A percentile compares a stretch with the other conserved stretches of the same genome.
These are phyloP conservation scores for Maudiozyma barnettii DNA, from an alignment of 805 yeast genomes.

Conservation along the genomic window DNA sequence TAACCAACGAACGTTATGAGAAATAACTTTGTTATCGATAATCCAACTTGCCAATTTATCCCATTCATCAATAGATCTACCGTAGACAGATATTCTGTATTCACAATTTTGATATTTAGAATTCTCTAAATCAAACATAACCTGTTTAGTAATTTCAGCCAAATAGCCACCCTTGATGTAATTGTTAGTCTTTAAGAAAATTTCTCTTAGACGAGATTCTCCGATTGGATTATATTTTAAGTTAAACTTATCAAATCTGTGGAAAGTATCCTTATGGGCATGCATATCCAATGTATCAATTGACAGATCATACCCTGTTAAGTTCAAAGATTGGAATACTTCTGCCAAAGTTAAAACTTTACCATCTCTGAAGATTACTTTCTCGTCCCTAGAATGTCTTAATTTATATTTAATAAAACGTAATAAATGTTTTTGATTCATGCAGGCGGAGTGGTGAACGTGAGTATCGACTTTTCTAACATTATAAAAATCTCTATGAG, in stretches of 20 bases:
- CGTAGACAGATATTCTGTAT: conserved; percentile 89
- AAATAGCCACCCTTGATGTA: conserved; percentile 79
- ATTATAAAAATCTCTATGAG: conserved; percentile 69
- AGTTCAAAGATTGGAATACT: conserved; percentile 82
- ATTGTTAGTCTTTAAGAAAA: conserved; percentile 91
- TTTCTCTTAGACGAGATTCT: conserved; percentile 93
- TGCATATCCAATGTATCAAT: conserved; percentile 98
- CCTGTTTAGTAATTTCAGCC: conserved; percentile 91
- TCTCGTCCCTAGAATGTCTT: conserved; percentile 76
- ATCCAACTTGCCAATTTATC: conserved; percentile 93
- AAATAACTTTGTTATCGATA: conserved; percentile 78
- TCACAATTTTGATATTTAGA: conserved; percentile 97
- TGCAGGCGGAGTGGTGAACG: conserved; percentile 97
- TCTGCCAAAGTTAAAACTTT: conserved; percentile 75
- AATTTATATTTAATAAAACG: conserved; percentile 92
- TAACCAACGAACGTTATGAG: conserved; percentile 95
- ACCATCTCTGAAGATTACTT: conserved; percentile 90
- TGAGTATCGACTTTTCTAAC: conserved; percentile 57
- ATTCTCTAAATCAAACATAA: conserved; percentile 85
- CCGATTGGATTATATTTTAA: conserved; percentile 97
- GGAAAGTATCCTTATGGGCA: conserved; percentile 97
- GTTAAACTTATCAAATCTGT: conserved; percentile 94
- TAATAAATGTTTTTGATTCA: conserved; percentile 94
- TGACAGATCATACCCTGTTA: conserved; percentile 89
- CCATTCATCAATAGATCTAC: conserved; percentile 88